Conservation (phyloP, 1,284 basidiomycete genomes). For the Fomitiporia mediterranea region DNA sequence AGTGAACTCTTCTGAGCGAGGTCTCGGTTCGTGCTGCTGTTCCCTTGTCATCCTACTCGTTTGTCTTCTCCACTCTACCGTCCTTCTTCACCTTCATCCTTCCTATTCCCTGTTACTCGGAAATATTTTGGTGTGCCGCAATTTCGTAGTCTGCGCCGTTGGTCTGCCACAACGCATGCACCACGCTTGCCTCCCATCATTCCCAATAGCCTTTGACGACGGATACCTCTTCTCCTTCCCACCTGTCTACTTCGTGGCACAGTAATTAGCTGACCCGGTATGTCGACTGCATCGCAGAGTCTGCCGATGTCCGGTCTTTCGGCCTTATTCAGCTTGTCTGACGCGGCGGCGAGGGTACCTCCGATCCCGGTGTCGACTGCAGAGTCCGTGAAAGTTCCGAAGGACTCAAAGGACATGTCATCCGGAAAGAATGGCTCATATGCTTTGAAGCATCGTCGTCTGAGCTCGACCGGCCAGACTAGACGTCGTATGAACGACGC, state of each 20-base stretch:
- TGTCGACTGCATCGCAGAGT: conserved; percentile 2
- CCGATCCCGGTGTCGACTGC: conserved; percentile 12
- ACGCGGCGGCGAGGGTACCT: conserved; percentile 18
- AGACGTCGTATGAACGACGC: conserved; percentile 70
- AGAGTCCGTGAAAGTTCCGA: neutral
- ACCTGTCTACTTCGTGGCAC: neutral
- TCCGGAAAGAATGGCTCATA: conserved; percentile 18
- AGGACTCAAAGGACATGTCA: conserved; percentile 13
- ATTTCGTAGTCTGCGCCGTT: neutral
- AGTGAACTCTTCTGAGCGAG: conserved; percentile 3
- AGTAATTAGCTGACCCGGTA: neutral
- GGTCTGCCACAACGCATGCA: conserved; percentile 6
- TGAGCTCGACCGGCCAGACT: conserved; percentile 63
- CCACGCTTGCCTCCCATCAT: neutral
- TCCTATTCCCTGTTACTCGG: neutral
- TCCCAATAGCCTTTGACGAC: neutral
- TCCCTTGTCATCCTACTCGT: conserved; percentile 1
- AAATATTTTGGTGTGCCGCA: neutral
- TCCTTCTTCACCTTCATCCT: neutral
- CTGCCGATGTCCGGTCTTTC: conserved; percentile 15
- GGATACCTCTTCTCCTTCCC: neutral
- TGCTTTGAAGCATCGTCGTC: conserved; percentile 50
- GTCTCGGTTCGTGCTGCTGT: conserved; percentile 2
- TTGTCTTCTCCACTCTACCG: neutral
- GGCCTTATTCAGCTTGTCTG: conserved; percentile 21